Conservation (phyloP, 768 basidiomycete genomes). For the Termitomyces sp. region DNA sequence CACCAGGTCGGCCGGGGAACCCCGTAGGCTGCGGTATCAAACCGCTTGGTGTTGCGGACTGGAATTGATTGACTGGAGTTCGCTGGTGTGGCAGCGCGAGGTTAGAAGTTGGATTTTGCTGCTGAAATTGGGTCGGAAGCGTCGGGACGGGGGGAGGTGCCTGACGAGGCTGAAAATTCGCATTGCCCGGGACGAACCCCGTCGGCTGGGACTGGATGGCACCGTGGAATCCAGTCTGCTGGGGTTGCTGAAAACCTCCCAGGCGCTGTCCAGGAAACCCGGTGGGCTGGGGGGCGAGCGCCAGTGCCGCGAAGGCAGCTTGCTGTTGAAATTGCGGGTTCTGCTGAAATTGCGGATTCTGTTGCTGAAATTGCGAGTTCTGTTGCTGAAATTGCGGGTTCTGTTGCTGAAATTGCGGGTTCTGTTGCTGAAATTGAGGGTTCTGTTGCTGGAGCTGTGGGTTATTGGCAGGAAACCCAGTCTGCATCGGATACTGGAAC, state of each 20-base stretch:
- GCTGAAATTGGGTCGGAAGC: constrained; percentile 57
- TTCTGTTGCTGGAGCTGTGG: background rate
- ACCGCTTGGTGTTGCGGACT: constrained; percentile 51
- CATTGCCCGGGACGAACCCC: constrained; percentile 34
- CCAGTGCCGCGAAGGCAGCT: constrained; percentile 28
- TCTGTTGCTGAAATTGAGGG: background rate
- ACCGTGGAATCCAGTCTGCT: constrained; percentile 46
- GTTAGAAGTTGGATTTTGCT: constrained; percentile 30
- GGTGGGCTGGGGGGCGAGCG: constrained; percentile 58
- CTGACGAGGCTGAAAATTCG: constrained; percentile 33
- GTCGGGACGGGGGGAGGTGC: constrained; percentile 48
- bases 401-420: background rate
- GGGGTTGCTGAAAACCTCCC: constrained; percentile 49
- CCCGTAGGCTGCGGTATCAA: constrained; percentile 55
- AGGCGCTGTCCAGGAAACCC: constrained; percentile 41
- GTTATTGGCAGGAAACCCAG: constrained; percentile 48
- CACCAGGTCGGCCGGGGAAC: constrained; percentile 37
- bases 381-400: too few species aligned
- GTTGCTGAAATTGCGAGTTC: background rate
- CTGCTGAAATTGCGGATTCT: constrained; percentile 12
- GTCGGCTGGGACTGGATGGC: constrained; percentile 50
- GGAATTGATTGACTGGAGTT: constrained; percentile 41
- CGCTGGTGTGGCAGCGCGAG: constrained; percentile 36
- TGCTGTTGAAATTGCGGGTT: constrained; percentile 26
- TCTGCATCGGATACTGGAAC: constrained; percentile 71